phyloP scores from a whole-genome alignment of 179 eudicot genomes.

The Actinidia arguta region DNA sequence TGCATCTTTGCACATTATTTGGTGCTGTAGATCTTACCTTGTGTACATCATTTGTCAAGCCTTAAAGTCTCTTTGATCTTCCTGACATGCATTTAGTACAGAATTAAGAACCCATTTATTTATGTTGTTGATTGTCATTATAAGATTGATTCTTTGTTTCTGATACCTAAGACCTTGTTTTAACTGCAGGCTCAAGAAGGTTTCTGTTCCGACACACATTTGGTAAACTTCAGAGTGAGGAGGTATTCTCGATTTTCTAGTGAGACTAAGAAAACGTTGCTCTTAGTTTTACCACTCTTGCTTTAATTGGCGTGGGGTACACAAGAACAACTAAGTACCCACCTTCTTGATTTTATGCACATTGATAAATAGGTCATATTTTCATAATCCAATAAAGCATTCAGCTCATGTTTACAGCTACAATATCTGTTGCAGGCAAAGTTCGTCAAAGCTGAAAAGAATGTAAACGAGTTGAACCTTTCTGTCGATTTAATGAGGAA shows the following conservation, averaged over 20 bases:
- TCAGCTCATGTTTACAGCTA: neutral
- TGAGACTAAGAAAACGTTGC: neutral
- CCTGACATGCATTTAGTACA: neutral
- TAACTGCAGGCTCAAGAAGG: conserved; percentile 82
- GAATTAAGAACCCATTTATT: neutral
- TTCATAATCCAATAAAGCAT: neutral
- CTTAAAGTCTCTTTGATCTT: conserved; percentile 9
- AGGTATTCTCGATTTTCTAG: conserved; percentile 53
- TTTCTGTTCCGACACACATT: conserved; percentile 84
- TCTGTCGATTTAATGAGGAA: conserved; percentile 91
- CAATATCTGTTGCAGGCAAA: conserved; percentile 61
- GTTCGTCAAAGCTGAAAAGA: conserved; percentile 77
- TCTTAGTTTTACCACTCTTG: neutral
- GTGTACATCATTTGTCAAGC: neutral
- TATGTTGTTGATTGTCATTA: neutral
- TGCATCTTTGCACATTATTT: neutral
- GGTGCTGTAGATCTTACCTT: neutral
- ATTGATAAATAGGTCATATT: neutral
- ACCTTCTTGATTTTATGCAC: neutral
- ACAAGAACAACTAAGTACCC: neutral
- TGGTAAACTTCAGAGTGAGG: conserved; percentile 92
- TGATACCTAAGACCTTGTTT: conserved; percentile 17
- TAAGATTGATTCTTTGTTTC: neutral
- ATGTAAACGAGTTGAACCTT: conserved; percentile 62
- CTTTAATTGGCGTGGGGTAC: neutral